Base-by-base conservation (phyloP, 2,329 filamentous ascomycete genomes). In the Paraphaeosphaeria minitans region DNA sequence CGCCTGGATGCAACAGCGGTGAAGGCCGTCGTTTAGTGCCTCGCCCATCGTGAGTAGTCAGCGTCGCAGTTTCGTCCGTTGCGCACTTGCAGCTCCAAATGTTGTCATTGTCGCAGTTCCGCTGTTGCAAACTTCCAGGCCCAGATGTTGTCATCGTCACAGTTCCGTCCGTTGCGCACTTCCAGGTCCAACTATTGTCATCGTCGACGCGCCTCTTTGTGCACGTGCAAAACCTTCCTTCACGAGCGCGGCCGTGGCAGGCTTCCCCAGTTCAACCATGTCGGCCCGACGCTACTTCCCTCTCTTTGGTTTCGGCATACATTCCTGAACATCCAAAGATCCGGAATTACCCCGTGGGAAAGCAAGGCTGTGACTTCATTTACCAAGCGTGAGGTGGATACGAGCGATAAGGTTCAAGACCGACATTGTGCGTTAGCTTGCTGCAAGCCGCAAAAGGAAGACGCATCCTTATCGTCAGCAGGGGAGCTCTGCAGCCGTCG, bases 1-100 rank as follows among this genome's bases (percentile, higher is more conserved):
- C 31, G 19, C 22, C 27, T 46, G 45, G 13, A 35, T 45, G 51
- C 51, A 53, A 27, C 10, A 53, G 51, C 51, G 51, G 41, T 46
- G n/a, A 53, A 53, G 27, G 19, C 13, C 22, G 8, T 16, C 7
- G 21, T 21, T 19, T 33, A 22, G 29, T n/a, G 51, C 41, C 24
- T 41, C 39, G 13, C 39, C 37, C 16, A 16, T 39, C 37, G 37
- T 39, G 37, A n/a, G 16, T 19, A 39, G 37, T 39, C 37, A 39
- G n/a, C n/a, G 37, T 39, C 37, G 37, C 16, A 39, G 7, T 39
- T 13, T 7, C 14, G 14, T 31, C 42, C 24, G 37, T 53, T 13
- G 27, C 51, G 41, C 41, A 42, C 31, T 53, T 37, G 2, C 14
- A 16, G 6, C 8, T 29, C 19, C 16, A 35, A 29, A 45, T 53